Conservation (phyloP, 2,329 filamentous ascomycete species). For the Calonectria ilicicola region DNA sequence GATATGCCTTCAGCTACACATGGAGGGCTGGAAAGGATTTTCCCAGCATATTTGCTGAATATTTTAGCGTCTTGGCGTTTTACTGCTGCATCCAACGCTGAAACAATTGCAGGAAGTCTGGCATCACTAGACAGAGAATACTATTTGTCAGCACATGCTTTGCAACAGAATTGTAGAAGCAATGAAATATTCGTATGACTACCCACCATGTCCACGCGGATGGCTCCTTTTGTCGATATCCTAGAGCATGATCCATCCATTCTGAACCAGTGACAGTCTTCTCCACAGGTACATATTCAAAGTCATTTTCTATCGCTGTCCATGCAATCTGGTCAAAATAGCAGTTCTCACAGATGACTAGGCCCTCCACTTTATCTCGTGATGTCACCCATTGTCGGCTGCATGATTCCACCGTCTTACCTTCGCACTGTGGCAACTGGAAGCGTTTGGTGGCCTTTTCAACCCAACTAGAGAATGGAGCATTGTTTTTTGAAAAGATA, state of each 20-base stretch:
- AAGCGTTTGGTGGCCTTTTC: conserved; percentile 4
- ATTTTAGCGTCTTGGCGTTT: conserved; percentile 10
- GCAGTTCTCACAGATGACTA: conserved; percentile 11
- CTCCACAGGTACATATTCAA: conserved; percentile 7
- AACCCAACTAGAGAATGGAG: background rate
- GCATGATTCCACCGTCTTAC: background rate
- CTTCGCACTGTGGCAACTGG: background rate
- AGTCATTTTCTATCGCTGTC: conserved; percentile 10
- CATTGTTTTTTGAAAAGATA: conserved; percentile 6
- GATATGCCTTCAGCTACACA: background rate
- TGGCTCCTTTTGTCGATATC: background rate
- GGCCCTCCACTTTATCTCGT: background rate
- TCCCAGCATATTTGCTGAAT: conserved; percentile 7
- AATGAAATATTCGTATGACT: background rate
- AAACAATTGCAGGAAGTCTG: background rate
- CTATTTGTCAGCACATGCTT: background rate
- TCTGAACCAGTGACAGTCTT: background rate
- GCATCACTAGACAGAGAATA: background rate
- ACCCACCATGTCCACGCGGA: conserved; percentile 1
- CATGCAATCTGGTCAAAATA: conserved; percentile 10
- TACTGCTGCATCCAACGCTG: background rate
- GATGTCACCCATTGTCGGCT: conserved; percentile 9
- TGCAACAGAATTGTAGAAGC: background rate
- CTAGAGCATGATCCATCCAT: conserved; percentile 2
- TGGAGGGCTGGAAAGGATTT: background rate